Evolutionary conservation across 2,329 filamentous ascomycete species (phyloP), one percentile per base, ranked within the genome.

Genomic region (Byssothecium circinans): DNA sequence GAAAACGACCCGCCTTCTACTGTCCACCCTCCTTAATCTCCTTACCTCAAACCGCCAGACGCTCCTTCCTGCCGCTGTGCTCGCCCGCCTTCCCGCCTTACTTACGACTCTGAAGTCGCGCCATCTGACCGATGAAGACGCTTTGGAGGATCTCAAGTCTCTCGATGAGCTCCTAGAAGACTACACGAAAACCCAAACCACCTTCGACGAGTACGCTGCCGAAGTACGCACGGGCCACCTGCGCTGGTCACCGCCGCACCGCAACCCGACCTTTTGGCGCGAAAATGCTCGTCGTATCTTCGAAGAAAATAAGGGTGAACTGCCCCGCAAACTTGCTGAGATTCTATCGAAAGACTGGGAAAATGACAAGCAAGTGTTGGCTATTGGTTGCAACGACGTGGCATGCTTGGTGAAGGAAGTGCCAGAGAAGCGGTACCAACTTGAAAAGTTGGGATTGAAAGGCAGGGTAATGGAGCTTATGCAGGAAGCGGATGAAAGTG

Each of bases 311-410:
- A 87, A 90, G 56, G 89, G 88, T 27, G 86, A 85, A 56, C 78
- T 96, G 43, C 83, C 88, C 32, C 85, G 85, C 65, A 88, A 89
- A 75, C 78, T 96, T 46, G 88, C 87, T n/a, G 88, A 91, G 60
- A 95, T 96, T 53, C 80, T 96, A 75, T 79, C 83, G 69, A 75
- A 95, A 81, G 83, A 81, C 78, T 81, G 89, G 86, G 89, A 94
- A 62, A 90, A 88, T 68, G 88, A 94, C 64, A 87, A 87, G 72
- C 82, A 87, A 64, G 91, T 96, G 18, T 77, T 96, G 55, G 91
- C 91, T 2, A 92, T 96, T 73, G 91, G 88, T 17, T 95, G 91
- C 74, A 96, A 95, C 68, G 91, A 96, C 66, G 83, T 96, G 17
- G 91, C 89, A n/a, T 86, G 80, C 53, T 75, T 96, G 51, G 91